Evolutionary conservation across 371 early-diverging fungal genomes (phyloP).

Genomic region (Rhizoclosmatium hyalinum): DNA sequence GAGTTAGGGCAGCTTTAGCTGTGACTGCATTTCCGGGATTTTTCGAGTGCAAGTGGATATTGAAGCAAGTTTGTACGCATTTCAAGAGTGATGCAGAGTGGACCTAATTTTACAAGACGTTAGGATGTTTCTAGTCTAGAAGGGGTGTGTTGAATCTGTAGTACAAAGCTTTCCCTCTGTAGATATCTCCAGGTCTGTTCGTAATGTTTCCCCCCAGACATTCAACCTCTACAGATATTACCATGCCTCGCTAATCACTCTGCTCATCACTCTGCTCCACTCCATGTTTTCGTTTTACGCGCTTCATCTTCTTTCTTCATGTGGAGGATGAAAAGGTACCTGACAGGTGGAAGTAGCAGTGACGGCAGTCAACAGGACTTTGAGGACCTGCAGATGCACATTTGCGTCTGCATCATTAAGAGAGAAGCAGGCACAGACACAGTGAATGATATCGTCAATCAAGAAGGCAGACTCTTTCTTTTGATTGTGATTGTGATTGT

Average conservation of each 20-base stretch:
- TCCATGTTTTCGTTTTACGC: too few species aligned
- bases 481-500: neutral
- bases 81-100: constrained; percentile 54
- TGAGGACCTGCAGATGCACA: constrained; percentile 57
- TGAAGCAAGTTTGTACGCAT: constrained; percentile 57
- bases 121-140: too few species aligned
- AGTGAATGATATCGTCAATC: constrained; percentile 62
- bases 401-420: constrained; percentile 32
- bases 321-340: constrained; percentile 17
- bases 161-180: too few species aligned
- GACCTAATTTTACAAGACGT: too few species aligned
- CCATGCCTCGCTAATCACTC: too few species aligned
- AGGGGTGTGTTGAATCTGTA: too few species aligned
- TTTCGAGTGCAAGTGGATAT: constrained; percentile 46
- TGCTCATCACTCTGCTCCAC: too few species aligned
- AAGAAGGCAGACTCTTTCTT: constrained; percentile 32
- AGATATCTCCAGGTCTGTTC: too few species aligned
- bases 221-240: too few species aligned
- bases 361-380: constrained; percentile 56
- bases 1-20: constrained; percentile 60
- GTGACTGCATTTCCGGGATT: constrained; percentile 51
- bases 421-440: constrained; percentile 51
- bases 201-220: too few species aligned
- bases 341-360: constrained; percentile 52
- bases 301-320: too few species aligned